Base-by-base conservation (phyloP, 1,139 yeast genomes). In the Scheffersomyces lignicola region DNA sequence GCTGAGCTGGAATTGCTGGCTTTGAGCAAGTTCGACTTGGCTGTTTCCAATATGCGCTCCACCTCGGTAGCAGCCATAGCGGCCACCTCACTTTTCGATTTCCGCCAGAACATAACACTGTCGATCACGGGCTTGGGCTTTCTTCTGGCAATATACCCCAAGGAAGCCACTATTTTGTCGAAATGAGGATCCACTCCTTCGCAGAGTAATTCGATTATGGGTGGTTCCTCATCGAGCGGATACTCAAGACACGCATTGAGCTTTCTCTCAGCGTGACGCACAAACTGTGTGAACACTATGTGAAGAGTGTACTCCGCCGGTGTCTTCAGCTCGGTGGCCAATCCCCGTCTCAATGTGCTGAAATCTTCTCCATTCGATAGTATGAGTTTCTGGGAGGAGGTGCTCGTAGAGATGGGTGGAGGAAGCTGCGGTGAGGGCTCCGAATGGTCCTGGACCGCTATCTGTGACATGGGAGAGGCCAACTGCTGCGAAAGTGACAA, bases 91-190 rank as follows among this genome's bases (percentile, higher is more conserved):
- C 94, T 81, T 56, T 92, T 70, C 4, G 94, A 79, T 56, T 90
- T 88, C 40, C 98, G 73, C 99, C 99, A 92, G 54, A 86, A 90
- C 97, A 94, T 90, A 40, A 92, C 96, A 15, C 96, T 87, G 56
- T 94, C 98, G 30, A 94, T 90, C 3, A 94, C 97, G 0, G 97
- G 96, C 51, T 89, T 90, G 1, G 97, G 97, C 48, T 89, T 87
- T 24, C 83, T 73, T 39, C 89, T 73, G 1, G 98, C 95, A 26
- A 92, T 86, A 54, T 86, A 88, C 2, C 98, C 98, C 41, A 92
- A 66, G 0, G 96, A 83, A 8, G 80, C 79, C 18, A 94, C 79
- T 37, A 89, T 84, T 49, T 84, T 80, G 59, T 92, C 98, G 54
- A 92, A 90, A 18, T 76, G 78, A 0, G 84, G 81, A 53, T 92